A percentile compares a stretch with the other conserved stretches of the same genome.
Evolutionary conservation across 148 eudicot species (phyloP).

Genomic region (Heliamphora exappendiculata): DNA sequence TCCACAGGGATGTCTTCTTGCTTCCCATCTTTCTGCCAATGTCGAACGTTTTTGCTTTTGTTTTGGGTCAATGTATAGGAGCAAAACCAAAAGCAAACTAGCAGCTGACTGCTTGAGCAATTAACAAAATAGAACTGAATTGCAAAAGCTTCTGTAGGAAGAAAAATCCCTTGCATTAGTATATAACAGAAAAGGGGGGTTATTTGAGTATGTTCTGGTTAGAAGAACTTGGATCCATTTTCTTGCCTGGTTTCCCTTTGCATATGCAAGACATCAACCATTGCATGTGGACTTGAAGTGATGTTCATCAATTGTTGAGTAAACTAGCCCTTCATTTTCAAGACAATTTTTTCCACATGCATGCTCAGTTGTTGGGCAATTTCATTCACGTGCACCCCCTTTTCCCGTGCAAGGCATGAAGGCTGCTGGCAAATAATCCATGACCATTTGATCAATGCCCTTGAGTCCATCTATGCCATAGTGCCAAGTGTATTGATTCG

Average conservation of each 20-base stretch:
- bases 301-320: conserved; percentile 65
- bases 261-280: conserved; percentile 20
- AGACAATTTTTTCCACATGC: conserved; percentile 57
- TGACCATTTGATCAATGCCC: conserved; percentile 54
- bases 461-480: conserved; percentile 32
- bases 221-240: no score
- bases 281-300: conserved; percentile 67
- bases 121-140: background rate
- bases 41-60: no score
- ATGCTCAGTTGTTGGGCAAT: conserved; percentile 39
- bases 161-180: conserved; percentile 4
- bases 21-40: no score
- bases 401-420: conserved; percentile 29
- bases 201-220: no score
- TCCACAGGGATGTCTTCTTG: no score
- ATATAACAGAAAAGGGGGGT: no score
- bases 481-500: conserved; percentile 46
- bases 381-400: conserved; percentile 53
- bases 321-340: conserved; percentile 60
- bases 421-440: conserved; percentile 58
- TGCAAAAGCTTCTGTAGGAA: background rate
- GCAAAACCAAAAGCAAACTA: no score
- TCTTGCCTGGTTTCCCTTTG: background rate
- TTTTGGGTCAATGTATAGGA: no score
- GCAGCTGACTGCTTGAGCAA: no score